phyloP scores from a whole-genome alignment of 2,329 filamentous ascomycete species.

The Exophiala sideris region DNA sequence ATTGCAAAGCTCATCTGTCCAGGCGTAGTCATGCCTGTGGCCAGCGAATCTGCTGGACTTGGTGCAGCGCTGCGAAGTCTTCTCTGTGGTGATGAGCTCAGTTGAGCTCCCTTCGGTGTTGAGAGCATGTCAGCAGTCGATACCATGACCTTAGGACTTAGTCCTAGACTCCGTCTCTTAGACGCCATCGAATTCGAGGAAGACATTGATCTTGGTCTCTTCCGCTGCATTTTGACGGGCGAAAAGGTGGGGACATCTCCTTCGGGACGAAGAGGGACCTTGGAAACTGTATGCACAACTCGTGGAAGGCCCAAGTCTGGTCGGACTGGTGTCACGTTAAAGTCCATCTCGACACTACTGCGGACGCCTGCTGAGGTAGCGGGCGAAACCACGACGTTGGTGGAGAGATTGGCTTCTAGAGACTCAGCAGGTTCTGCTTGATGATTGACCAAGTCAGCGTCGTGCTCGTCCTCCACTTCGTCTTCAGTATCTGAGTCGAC shows the following conservation, averaged over 20 bases:
- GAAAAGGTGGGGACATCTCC: slow-evolving; percentile 43
- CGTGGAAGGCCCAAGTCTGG: slow-evolving; percentile 44
- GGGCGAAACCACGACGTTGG: slow-evolving; percentile 7
- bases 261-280: slow-evolving; percentile 69
- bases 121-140: neutral
- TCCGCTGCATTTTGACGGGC: slow-evolving; percentile 43
- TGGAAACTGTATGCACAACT: slow-evolving; percentile 66
- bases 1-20: slow-evolving; percentile 25
- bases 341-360: slow-evolving; percentile 16
- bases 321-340: slow-evolving; percentile 53
- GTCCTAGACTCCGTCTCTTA: slow-evolving; percentile 20
- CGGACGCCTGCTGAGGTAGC: neutral
- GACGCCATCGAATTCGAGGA: slow-evolving; percentile 39
- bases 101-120: slow-evolving; percentile 1
- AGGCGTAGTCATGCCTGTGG: slow-evolving; percentile 18
- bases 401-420: neutral
- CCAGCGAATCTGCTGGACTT: slow-evolving; percentile 22
- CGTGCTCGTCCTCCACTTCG: slow-evolving; percentile 7
- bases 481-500: neutral
- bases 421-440: slow-evolving; percentile 1
- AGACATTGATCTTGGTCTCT: slow-evolving; percentile 50
- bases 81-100: slow-evolving; percentile 19
- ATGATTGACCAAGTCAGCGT: neutral
- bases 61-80: slow-evolving; percentile 23
- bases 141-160: neutral